A percentile compares a stretch with the other conserved stretches of the same genome.
These are phyloP conservation scores for Kluyveromyces aestuarii DNA, from an alignment of 805 yeast genomes.

Conservation along the genomic window DNA sequence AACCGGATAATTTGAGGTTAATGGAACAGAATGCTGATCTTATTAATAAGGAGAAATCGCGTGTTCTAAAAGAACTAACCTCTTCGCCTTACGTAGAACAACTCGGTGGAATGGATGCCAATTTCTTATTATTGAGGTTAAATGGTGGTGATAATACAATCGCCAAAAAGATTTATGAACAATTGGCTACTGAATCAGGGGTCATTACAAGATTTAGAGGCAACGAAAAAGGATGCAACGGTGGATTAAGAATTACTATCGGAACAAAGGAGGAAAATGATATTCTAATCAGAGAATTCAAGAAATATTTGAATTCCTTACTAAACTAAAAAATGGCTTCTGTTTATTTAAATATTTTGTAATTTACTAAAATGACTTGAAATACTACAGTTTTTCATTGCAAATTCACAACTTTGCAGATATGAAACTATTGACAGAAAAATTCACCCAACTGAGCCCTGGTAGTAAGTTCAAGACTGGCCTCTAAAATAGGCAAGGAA, in stretches of 20 bases:
- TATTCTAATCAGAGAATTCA: conserved; percentile 42
- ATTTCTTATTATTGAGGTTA: conserved; percentile 70
- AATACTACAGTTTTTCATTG: no score
- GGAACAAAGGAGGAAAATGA: conserved; percentile 77
- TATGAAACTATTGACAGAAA: conserved; percentile 4
- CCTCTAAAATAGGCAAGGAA: conserved; percentile 11
- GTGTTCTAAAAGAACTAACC: conserved; percentile 45
- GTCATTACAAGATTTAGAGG: conserved; percentile 93
- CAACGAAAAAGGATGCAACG: conserved; percentile 77
- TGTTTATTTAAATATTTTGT: not conserved
- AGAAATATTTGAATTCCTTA: conserved; percentile 23
- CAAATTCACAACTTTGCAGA: not conserved
- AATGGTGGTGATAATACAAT: conserved; percentile 68
- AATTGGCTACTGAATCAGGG: conserved; percentile 59
- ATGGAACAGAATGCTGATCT: conserved; percentile 49
- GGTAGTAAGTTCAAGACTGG: conserved; percentile 17
- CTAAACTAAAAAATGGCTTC: not conserved
- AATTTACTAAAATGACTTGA: no score
- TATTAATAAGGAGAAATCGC: conserved; percentile 46
- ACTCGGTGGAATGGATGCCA: conserved; percentile 81
- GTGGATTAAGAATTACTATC: conserved; percentile 78
- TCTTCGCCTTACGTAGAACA: conserved; percentile 54
- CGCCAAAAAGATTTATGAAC: conserved; percentile 59
- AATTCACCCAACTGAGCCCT: conserved; percentile 21
- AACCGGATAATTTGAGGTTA: conserved; percentile 41